Evolutionary conservation across 2,329 filamentous ascomycete genomes (phyloP), one percentile per base, ranked within the genome.

Genomic region (Fusarium burgessii): DNA sequence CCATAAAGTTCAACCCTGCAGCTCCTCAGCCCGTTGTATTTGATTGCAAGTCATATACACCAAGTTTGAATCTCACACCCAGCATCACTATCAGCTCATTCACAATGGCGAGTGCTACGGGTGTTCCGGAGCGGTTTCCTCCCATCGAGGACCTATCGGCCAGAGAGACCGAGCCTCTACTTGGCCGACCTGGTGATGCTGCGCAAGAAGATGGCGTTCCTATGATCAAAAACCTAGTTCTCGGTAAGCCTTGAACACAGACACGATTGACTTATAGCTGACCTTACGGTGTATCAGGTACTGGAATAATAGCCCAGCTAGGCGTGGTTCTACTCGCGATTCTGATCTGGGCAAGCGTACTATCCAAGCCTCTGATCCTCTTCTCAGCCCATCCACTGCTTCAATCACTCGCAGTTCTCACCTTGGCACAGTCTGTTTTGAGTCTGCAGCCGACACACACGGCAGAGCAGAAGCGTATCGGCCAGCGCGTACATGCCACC

Each of bases 361-460:
- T 97, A 78, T 87, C 89, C 43, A 85, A 91, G 59, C 81, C 84
- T 33, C 78, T 97, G 68, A 92, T 93, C 41, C 89, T 97, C 75
- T 97, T 98, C 87, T 94, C 93, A 20, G 90, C 91, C 12, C 95
- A 98, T 80, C 95, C 95, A 11, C 90, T 98, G 78, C 84, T 91
- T 63, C 85, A 88, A 82, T 86, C 84, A 14, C 72, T 92, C 62
- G 94, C 90, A 51, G 80, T 97, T 63, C 85, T 97, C 68, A 85
- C 93, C 62, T 85, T 96, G 75, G 87, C 92, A 20, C 92, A 98
- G 84, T 92, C 91, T 59, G 89, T 95, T 71, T 89, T 98, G 56
- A 84, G 96, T 73, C 88, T 98, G 38, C 96, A 99, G 80, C 96
- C 95, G 3, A 97, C 95, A 0, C 88, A 92, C 75, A 93, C 93